Conservation (phyloP, 495 filamentous ascomycete genomes). For the Paragyromitra xinjiangensis region DNA sequence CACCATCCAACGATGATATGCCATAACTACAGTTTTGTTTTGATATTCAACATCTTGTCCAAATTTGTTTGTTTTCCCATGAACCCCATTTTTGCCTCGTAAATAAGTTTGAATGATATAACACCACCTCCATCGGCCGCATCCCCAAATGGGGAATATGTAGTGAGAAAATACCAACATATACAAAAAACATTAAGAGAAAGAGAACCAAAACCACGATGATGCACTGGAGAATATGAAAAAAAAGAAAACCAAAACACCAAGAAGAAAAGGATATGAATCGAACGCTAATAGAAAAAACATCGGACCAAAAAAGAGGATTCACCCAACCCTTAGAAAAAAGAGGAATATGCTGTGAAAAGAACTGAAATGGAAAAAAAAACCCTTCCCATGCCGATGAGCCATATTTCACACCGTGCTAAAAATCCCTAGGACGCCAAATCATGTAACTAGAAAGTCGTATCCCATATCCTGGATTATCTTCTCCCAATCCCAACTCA, state of each 20-base stretch:
- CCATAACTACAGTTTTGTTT: slow-evolving; percentile 18
- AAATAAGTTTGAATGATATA: slow-evolving; percentile 31
- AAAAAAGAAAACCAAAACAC: slow-evolving; percentile 47
- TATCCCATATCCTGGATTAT: slow-evolving; percentile 78
- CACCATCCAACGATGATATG: neutral
- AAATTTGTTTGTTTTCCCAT: slow-evolving; percentile 16
- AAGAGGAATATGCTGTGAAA: slow-evolving; percentile 29
- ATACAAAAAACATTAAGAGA: slow-evolving; percentile 50
- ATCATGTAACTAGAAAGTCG: slow-evolving; percentile 81
- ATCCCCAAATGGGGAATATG: slow-evolving; percentile 7
- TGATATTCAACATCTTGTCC: slow-evolving; percentile 33
- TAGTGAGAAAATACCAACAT: slow-evolving; percentile 37
- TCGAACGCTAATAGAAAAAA: slow-evolving; percentile 35
- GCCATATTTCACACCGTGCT: slow-evolving; percentile 52
- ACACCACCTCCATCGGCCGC: neutral
- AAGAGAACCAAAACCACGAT: slow-evolving; percentile 53
- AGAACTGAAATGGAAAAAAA: slow-evolving; percentile 7
- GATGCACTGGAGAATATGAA: slow-evolving; percentile 54
- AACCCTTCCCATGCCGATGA: slow-evolving; percentile 12
- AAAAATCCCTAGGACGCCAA: slow-evolving; percentile 57
- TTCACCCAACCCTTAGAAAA: slow-evolving; percentile 18
- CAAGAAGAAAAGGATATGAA: slow-evolving; percentile 36
- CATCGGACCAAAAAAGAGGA: slow-evolving; percentile 20
- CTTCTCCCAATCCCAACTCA: slow-evolving; percentile 89
- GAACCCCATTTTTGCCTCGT: slow-evolving; percentile 20